phyloP scores from a whole-genome alignment of 2,329 filamentous ascomycete genomes.

The Gremmenia infestans region DNA sequence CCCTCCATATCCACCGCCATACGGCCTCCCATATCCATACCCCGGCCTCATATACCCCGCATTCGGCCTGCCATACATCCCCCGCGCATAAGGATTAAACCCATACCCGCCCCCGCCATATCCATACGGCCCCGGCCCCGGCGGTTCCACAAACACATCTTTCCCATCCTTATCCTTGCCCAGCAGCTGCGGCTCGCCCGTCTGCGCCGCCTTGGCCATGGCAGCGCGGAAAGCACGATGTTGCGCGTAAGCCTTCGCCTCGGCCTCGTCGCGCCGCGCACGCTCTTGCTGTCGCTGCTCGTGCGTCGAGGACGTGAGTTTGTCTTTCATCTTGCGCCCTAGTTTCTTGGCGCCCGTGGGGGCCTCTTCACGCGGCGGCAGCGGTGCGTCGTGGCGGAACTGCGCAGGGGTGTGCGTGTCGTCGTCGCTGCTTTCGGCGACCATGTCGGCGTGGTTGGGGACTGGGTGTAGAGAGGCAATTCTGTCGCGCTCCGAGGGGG shows the following conservation, averaged over 20 bases:
- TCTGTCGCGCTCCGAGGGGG: conserved; percentile 43
- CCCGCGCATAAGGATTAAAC: conserved; percentile 41
- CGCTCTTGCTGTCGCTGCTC: conserved; percentile 46
- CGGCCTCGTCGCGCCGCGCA: conserved; percentile 41
- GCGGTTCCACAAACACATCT: conserved; percentile 56
- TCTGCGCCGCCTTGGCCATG: conserved; percentile 46
- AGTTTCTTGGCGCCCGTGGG: conserved; percentile 37
- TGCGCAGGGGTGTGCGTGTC: conserved; percentile 30
- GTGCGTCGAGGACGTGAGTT: conserved; percentile 52
- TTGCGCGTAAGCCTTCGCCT: conserved; percentile 46
- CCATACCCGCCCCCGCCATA: conserved; percentile 33
- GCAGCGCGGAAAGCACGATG: conserved; percentile 47
- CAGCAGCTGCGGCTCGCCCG: conserved; percentile 50
- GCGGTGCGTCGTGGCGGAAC: conserved; percentile 22
- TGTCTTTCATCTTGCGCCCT: conserved; percentile 55
- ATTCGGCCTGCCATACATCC: conserved; percentile 43
- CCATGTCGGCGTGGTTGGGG: conserved; percentile 36
- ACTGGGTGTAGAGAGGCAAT: conserved; percentile 36
- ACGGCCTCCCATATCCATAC: conserved; percentile 42
- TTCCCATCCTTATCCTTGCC: conserved; percentile 48
- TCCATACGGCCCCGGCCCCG: conserved; percentile 28
- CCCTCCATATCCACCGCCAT: conserved; percentile 40
- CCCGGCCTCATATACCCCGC: conserved; percentile 44
- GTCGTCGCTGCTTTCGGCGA: conserved; percentile 42
- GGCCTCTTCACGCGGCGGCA: conserved; percentile 14